Conservation (phyloP, 2,329 filamentous ascomycete species). For the Curvularia lunata region DNA sequence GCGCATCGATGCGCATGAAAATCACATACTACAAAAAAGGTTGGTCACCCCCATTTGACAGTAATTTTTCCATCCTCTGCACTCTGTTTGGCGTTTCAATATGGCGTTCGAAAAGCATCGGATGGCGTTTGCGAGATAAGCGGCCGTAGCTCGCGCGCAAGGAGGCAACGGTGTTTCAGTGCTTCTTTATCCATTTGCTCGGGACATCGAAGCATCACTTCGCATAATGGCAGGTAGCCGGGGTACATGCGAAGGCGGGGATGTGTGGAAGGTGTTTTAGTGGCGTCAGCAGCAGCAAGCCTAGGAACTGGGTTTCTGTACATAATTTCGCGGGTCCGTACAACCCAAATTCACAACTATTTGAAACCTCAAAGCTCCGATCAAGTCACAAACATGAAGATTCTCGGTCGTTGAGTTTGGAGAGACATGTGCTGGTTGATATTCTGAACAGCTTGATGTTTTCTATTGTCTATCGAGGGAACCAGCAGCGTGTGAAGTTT, state of each 20-base stretch:
- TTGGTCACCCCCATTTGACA: slow-evolving; percentile 12
- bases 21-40: slow-evolving; percentile 24
- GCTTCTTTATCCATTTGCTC: neutral
- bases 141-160: slow-evolving; percentile 3
- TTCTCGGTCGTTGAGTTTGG: neutral
- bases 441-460: neutral
- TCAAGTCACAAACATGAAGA: neutral
- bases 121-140: slow-evolving; percentile 14
- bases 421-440: neutral
- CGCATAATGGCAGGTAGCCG: neutral
- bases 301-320: slow-evolving; percentile 20
- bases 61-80: slow-evolving; percentile 7
- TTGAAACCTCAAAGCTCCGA: slow-evolving; percentile 21
- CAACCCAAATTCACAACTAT: slow-evolving; percentile 31
- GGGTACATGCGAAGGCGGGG: neutral
- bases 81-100: slow-evolving; percentile 11
- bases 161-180: slow-evolving; percentile 7
- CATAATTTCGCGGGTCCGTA: slow-evolving; percentile 28
- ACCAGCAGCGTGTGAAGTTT: neutral
- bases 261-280: neutral
- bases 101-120: slow-evolving; percentile 18
- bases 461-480: neutral
- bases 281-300: neutral
- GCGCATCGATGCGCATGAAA: slow-evolving; percentile 8
- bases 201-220: neutral